Evolutionary conservation across 371 early-diverging fungal genomes (phyloP), one percentile per base, ranked within the genome.

Genomic region (Mucor velutinosus): DNA sequence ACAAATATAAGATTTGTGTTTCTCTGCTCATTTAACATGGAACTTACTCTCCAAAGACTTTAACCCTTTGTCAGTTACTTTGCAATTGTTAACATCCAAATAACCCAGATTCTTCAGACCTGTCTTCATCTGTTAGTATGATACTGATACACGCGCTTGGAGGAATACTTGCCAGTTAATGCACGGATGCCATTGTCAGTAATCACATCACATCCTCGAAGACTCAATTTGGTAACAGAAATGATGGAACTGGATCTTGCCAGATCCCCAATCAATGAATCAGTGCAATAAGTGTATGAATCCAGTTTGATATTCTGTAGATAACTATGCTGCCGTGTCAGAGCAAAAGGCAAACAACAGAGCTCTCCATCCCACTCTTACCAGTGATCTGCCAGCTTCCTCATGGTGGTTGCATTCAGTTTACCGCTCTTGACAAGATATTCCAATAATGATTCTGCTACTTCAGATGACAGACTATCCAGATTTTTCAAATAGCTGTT

Each of bases 1-100:
- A 45, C 56, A 39, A 21, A 7, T 41, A 37, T 29, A 33, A 61
- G 17, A 17, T n/a, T 11, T 14, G 30, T n/a, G 19, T 6, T 15
- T 17, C 5, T 27, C 30, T 53, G 33, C 4, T 19, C 8, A 4
- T 4, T 7, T 33, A 7, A 14, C n/a, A 53, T 8, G 11, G 23
- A 0, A 15, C 41, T 51, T 77, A 79, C 82, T 70, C 30, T 71
- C 66, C n/a, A 82, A 30, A 1, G 72, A 68, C 35, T 60, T 49
- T 15, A 77, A 57, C 11, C 79, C 75, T 59, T 77, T 79, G 60
- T 82, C 79, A 6, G 82, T 79, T 6, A 77, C 39, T 57, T 82
- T 82, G 60, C 82, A 82, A 37, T 82, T 76, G 45, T 70, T 79
- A 4, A 73, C 25, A 66, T 82, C 82, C 56, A 82, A 33, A 47